These are phyloP conservation scores for Talaromyces islandicus DNA, from an alignment of 2,329 filamentous ascomycete species.

Conservation along the genomic window DNA sequence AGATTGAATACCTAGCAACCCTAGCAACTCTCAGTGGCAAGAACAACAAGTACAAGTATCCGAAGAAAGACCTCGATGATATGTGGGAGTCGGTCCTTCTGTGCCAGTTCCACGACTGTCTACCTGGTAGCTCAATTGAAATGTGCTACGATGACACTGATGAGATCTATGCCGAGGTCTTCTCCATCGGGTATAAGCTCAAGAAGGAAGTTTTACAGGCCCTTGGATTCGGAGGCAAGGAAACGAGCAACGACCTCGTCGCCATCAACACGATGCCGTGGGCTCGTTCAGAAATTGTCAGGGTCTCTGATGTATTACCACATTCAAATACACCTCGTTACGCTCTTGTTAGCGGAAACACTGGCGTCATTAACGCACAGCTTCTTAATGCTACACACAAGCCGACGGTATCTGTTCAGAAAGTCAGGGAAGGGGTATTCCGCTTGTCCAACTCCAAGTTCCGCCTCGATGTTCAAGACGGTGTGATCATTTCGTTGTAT, in stretches of 20 bases:
- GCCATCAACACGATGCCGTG: slow-evolving; percentile 85
- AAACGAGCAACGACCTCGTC: slow-evolving; percentile 43
- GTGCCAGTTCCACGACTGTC: slow-evolving; percentile 96
- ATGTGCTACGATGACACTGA: slow-evolving; percentile 98
- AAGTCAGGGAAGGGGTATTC: slow-evolving; percentile 58
- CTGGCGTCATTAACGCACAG: slow-evolving; percentile 37
- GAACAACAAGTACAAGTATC: slow-evolving; percentile 69
- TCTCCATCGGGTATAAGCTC: slow-evolving; percentile 66
- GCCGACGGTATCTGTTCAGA: slow-evolving; percentile 41
- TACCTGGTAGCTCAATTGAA: slow-evolving; percentile 90
- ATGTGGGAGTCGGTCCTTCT: slow-evolving; percentile 93
- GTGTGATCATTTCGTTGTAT: slow-evolving; percentile 76
- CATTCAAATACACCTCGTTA: slow-evolving; percentile 25
- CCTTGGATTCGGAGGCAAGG: slow-evolving; percentile 55
- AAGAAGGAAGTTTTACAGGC: slow-evolving; percentile 63
- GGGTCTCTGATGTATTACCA: slow-evolving; percentile 44
- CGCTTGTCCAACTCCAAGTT: slow-evolving; percentile 74
- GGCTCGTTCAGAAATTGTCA: slow-evolving; percentile 69
- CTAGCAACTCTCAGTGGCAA: slow-evolving; percentile 66
- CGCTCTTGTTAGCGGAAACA: slow-evolving; percentile 42
- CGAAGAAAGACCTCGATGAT: slow-evolving; percentile 84
- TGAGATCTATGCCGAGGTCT: slow-evolving; percentile 78
- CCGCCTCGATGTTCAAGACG: slow-evolving; percentile 64
- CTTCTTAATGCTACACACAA: slow-evolving; percentile 17
- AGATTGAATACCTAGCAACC: slow-evolving; percentile 83